Conservation (phyloP, 106 monocot species). For the Platanthera zijinensis region DNA sequence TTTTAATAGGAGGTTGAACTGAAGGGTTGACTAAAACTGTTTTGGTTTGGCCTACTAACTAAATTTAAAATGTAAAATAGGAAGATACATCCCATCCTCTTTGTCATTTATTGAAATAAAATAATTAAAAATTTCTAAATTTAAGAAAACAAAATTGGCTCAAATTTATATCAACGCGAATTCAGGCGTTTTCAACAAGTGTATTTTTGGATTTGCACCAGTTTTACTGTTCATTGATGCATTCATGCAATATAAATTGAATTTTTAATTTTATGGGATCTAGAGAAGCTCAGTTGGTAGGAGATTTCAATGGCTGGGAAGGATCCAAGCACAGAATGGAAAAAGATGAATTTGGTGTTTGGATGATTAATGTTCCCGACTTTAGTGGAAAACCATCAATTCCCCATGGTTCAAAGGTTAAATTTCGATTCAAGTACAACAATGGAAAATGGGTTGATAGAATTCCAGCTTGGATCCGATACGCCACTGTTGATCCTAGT, state of each 20-base stretch:
- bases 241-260: neutral
- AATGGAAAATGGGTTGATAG: conserved; percentile 78
- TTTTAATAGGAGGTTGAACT: too few relatives aligned
- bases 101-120: too few relatives aligned
- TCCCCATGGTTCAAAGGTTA: conserved; percentile 79
- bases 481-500: conserved; percentile 62
- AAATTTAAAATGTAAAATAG: too few relatives aligned
- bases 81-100: too few relatives aligned
- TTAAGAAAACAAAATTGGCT: too few relatives aligned
- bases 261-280: neutral
- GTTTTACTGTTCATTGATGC: neutral
- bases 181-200: too few relatives aligned
- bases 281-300: conserved; percentile 88
- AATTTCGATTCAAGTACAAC: conserved; percentile 78
- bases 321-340: conserved; percentile 77
- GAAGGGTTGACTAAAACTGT: too few relatives aligned
- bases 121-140: too few relatives aligned
- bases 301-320: conserved; percentile 94
- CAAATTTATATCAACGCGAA: too few relatives aligned
- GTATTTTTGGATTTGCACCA: too few relatives aligned
- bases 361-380: conserved; percentile 63
- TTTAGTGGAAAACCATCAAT: conserved; percentile 44
- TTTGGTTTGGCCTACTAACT: too few relatives aligned
- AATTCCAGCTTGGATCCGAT: conserved; percentile 91
- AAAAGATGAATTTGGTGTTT: conserved; percentile 82